Base-by-base conservation (phyloP, 495 filamentous ascomycete genomes). In the Cercophora newfieldiana region DNA sequence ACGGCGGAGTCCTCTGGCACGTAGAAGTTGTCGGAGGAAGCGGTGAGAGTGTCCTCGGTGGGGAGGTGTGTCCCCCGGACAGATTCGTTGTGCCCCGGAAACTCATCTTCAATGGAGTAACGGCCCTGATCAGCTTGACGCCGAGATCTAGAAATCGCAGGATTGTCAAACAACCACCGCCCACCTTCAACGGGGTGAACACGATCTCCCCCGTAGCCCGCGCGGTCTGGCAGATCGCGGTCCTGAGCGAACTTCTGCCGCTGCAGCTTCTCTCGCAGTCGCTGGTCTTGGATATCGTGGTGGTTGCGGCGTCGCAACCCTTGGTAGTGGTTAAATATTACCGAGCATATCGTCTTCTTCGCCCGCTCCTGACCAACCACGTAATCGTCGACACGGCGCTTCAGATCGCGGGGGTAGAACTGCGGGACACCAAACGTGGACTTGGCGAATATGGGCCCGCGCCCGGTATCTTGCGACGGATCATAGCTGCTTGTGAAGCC, bases 251-350 rank as follows among this genome's bases (percentile, higher is more conserved):
- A 76, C 25, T 76, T 70, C 59, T 83, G 81, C 25, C 81, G 66
- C 72, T 78, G 78, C 6, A 80, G 67, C 70, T 77, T 81, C 69
- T 87, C 86, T 19, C 84, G 83, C 51, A 81, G 69, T 48, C 88
- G 77, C 72, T 89, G 88, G 68, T 89, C 89, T 62, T 89, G 87
- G 66, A 93, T 90, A 64, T 95, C 90, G 68, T 96, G 88, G 31
- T 89, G 85, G 56, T 92, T 81, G 59, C 92, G 71, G 70, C 97
- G 91, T 65, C 91, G 88, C 65, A 97, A 86, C 44, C 90, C 84
- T 78, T 96, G 93, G 74, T 97, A 98, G 72, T 99, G 95, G 79
- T 97, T 97, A 77, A 93, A 97, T n/a, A 99, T 91, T 3, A 94
- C 92, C 12, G 93, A 90, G 68, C 92, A 94, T 59, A 97, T 85